phyloP scores from a whole-genome alignment of 2,329 filamentous ascomycete species.

The Fusarium multiceps region DNA sequence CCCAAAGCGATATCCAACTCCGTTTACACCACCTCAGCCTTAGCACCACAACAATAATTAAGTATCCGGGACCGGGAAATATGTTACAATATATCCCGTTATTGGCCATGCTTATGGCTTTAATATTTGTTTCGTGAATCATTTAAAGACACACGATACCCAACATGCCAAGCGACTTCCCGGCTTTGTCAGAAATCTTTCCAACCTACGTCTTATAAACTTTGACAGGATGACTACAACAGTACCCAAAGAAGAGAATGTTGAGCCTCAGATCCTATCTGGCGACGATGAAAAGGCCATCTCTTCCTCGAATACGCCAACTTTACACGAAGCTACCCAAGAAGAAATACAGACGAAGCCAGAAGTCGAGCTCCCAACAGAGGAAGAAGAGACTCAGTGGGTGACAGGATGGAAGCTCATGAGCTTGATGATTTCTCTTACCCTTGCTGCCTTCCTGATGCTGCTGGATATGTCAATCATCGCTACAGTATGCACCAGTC shows the following conservation, averaged over 20 bases:
- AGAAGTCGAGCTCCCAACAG: conserved; percentile 10
- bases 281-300: conserved; percentile 14
- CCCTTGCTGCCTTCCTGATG: conserved; percentile 59
- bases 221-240: conserved; percentile 9
- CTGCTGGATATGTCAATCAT: conserved; percentile 66
- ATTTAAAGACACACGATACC: conserved; percentile 22
- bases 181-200: not conserved
- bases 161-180: conserved; percentile 2
- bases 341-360: conserved; percentile 10
- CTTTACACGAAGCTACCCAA: conserved; percentile 31
- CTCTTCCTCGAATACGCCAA: conserved; percentile 30
- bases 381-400: conserved; percentile 29
- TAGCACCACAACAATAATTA: conserved; percentile 7
- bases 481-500: conserved; percentile 54
- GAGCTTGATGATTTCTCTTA: conserved; percentile 53
- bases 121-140: conserved; percentile 4
- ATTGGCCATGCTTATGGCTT: conserved; percentile 12
- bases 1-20: conserved; percentile 15
- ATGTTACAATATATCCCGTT: conserved; percentile 6
- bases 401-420: conserved; percentile 48
- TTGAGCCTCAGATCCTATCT: not conserved
- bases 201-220: not conserved
- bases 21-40: conserved; percentile 28
- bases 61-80: conserved; percentile 4
- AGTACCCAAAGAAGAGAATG: not conserved